Base-by-base conservation (phyloP, 2,329 filamentous ascomycete genomes). In the Pseudocercospora fuligena region DNA sequence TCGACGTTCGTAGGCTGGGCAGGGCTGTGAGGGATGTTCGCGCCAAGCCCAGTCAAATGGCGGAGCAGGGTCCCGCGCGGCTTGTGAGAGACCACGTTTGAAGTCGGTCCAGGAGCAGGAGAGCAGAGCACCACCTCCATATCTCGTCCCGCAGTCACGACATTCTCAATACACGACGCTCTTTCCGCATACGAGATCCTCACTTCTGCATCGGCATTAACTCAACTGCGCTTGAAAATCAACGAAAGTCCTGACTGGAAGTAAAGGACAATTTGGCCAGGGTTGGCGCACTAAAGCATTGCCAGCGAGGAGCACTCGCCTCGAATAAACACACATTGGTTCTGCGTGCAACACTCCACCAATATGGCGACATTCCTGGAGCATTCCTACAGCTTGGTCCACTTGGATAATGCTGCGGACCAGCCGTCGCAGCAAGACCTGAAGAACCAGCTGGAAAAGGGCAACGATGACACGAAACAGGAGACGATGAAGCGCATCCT, bases 321-420 rank as follows among this genome's bases (percentile, higher is more conserved):
- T 63, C 65, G 49, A 21, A 67, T 60, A 51, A 19, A 43, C 40
- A 49, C 56, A 54, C 21, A 63, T 56, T 27, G 57, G 61, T 63
- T 43, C 40, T 25, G 36, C 46, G 58, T 60, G 33, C 36, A 58
- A 43, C 51, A 25, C 25, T 11, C 62, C 36, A 57, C 59, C 86
- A 91, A 74, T 82, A 99, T 98, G 94, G 91, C 94, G 83, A 91
- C 91, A 74, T 98, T 97, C 81, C 88, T 98, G 70, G 95, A 99
- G 80, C 91, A 92, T 81, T 88, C 95, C 72, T 99, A 98, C 87
- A 97, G 93, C 82, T 84, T 99, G 83, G 93, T 99, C 82, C 94
- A 97, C 82, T 90, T 95, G 87, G 95, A 99, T 88, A 98, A 97
- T 86, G 88, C 93, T 70, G 92, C 94, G 73, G 95, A 98, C 80